Evolutionary conservation across 2,329 filamentous ascomycete genomes (phyloP), one percentile per base, ranked within the genome.

Genomic region (Teratosphaeria destructans): DNA sequence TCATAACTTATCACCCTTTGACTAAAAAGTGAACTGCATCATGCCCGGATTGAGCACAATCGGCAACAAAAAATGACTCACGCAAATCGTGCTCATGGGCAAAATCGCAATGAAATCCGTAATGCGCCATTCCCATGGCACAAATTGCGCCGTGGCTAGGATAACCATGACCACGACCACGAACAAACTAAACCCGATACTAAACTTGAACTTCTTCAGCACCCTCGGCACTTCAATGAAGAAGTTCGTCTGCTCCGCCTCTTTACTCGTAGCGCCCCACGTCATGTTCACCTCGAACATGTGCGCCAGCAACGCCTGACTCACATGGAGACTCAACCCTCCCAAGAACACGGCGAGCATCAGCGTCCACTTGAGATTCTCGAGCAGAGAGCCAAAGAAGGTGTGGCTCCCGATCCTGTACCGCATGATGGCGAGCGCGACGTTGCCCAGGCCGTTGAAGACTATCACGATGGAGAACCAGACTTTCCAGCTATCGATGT

Each of bases 221-320:
- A 95, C 88, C 71, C 87, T 88, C 37, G 87, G 87, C 19, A 92
- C 83, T 71, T 94, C 90, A 61, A 89, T 87, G 75, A 92, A 93
- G 75, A 95, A 95, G 73, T 90, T 88, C 29, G 87, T 86, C 69
- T 87, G 85, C 67, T 90, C 87, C 56, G 84, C 83, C 76, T 95
- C 90, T 76, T 95, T 95, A 49, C 85, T 82, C 0, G 90, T 95
- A 1, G 89, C 85, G 56, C 89, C 89, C 90, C 90, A 94, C 3
- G 83, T 84, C 86, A 94, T 93, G 74, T 94, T 82, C 70, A 93
- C 85, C 75, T 89, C 85, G 71, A 94, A 89, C 83, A 94, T 89
- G 77, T 95, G 90, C 4, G 85, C 81, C 54, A 94, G 75, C 37
- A 95, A 78, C 1, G 90, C 90, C 72, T 92, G 87, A 34, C 84